Base-by-base conservation (phyloP, 1,139 yeast species). In the Protomyces arabidopsidicola region DNA sequence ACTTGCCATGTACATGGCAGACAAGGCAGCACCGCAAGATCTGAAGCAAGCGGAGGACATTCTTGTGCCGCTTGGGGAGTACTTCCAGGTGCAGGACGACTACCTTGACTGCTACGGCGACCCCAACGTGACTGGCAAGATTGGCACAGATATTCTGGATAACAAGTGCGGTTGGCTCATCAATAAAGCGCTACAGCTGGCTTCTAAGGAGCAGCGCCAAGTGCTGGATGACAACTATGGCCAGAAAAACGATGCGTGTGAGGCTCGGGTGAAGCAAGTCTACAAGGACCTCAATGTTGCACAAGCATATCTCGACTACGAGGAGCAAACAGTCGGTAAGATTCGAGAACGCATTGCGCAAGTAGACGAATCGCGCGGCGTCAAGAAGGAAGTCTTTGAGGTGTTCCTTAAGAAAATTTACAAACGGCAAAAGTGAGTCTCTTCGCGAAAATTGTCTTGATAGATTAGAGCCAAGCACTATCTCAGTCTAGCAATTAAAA, bases 1-100 rank as follows among this genome's bases (percentile, higher is more conserved):
- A 3, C 82, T 95, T 67, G 97, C 98, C 56, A 90, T 95, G 97
- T 87, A 79, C 76, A 87, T 89, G 83, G 86, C 95, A 66, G 98
- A 97, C 62, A 76, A 88, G 70, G 80, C 80, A 66, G 80, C 82
- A 71, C 87, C 82, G 66, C 75, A 79, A 70, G 97, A 91, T 75
- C 82, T 95, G 75, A 82, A 88, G 75, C 98, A 93, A 79, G 97
- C 90, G 20, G 82, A 81, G 69, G 95, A 89, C 71, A 85, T 95
- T 58, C 82, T 95, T 76, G 85, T 95, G 69, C 98, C 98, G 66
- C 83, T 93, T 71, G 99, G 99, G 67, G 97, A 95, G 77, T 95
- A 95, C 76, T 95, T 95, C 87, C 99, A 95, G 79, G 90, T 95
- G 71, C 98, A 95, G 79, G 99, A 95, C 75, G 99, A 95, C 76